Conservation (phyloP, 75 land plant genomes). For the Ceratopteris richardii region DNA sequence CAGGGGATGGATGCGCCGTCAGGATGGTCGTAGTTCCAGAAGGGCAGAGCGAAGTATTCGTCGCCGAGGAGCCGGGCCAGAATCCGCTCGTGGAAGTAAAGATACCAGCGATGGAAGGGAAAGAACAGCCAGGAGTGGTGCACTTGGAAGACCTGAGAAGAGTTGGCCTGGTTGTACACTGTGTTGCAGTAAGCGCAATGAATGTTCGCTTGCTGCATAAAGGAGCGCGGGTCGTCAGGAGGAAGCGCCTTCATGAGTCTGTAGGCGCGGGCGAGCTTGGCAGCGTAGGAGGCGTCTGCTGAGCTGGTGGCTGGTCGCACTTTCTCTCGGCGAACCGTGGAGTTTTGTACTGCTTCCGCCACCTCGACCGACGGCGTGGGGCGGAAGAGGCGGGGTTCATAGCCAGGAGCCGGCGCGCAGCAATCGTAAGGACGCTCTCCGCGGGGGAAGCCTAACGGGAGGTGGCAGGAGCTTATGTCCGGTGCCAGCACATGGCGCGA, state of each 20-base stretch:
- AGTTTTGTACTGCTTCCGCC: neutral
- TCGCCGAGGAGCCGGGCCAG: conserved; percentile 14
- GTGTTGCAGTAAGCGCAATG: conserved; percentile 58
- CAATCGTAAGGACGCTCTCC: neutral
- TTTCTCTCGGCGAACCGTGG: conserved; percentile 14
- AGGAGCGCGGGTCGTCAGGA: conserved; percentile 45
- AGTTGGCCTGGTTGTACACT: neutral
- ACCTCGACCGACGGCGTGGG: conserved; percentile 2
- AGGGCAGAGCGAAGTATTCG: conserved; percentile 22
- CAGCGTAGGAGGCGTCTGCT: conserved; percentile 30
- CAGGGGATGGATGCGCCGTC: neutral
- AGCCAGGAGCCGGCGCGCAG: neutral
- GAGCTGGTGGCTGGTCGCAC: conserved; percentile 61
- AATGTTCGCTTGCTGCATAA: conserved; percentile 40
- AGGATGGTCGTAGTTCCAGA: conserved; percentile 25
- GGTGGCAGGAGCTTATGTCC: neutral
- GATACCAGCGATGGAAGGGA: too few relatives aligned
- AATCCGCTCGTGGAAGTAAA: too few relatives aligned
- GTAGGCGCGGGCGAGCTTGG: conserved; percentile 33
- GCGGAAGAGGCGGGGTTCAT: neutral
- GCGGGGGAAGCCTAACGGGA: neutral
- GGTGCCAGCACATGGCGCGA: neutral
- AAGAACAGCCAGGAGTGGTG: too few relatives aligned
- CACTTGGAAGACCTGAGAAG: conserved; percentile 6
- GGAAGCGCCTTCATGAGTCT: conserved; percentile 47